Base-by-base conservation (phyloP, 495 filamentous ascomycete genomes). In the Aspergillus carlsbadensis region DNA sequence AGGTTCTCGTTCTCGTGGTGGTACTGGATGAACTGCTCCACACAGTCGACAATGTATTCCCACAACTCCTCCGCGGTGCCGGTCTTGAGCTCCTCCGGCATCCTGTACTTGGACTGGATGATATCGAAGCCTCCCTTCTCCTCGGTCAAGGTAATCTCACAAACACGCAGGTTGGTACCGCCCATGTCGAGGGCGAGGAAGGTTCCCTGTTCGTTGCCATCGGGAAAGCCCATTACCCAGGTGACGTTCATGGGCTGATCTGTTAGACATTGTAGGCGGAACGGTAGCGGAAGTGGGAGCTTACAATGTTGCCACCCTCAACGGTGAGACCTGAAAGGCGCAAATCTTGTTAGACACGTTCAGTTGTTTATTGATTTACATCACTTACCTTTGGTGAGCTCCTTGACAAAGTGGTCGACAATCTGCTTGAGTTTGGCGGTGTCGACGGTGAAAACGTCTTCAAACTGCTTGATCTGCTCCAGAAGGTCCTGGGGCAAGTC, bases 171-270 rank as follows among this genome's bases (percentile, higher is more conserved):
- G 68, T 98, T 98, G 68, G 94, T 98, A 62, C 94, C 94, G 56
- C 94, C 94, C 95, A 98, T 97, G 69, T 98, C 94, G 31, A 98
- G 80, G 61, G 94, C 94, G 43, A 98, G 79, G 70, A 85, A 98
- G 36, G 89, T 96, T 58, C 94, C 94, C 13, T 85, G 87, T 70
- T 98, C 94, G 56, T 92, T 60, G 51, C 94, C 94, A 65, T 88
- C 87, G 55, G 94, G 94, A 73, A 89, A 96, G 53, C 84, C 86
- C 86, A 98, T 92, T 54, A 94, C 92, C 94, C 94, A 98, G 48
- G 94, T 98, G 39, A 94, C 89, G 74, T 97, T 98, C 94, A 98
- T 98, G 57, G 94, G 94, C 92, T 96, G 17, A 34, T 18, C n/a
- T 8, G 14, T 56, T 50, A 52, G 56, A 29, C 14, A 18, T 34